phyloP scores from a whole-genome alignment of 306 rosid species.

The Trifolium subterraneum region DNA sequence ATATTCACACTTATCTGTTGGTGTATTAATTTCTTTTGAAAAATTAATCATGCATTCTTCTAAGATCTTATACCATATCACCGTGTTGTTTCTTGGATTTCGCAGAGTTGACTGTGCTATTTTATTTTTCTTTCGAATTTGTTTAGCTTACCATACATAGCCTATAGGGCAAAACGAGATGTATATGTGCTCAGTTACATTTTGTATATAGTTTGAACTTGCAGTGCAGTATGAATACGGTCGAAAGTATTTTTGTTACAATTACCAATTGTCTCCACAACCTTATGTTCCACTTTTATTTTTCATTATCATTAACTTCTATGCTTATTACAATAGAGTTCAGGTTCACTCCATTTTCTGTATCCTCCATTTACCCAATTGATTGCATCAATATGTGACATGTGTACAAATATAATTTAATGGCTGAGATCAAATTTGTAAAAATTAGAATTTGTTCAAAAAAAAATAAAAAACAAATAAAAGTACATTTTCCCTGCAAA shows the following conservation, averaged over 20 bases:
- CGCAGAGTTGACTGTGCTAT: slow-evolving; percentile 20
- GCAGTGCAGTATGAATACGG: slow-evolving; percentile 1
- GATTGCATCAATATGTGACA: too few species aligned
- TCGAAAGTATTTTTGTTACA: slow-evolving; percentile 21
- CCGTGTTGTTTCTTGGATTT: slow-evolving; percentile 16
- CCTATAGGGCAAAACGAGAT: neutral
- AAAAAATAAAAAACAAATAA: too few species aligned
- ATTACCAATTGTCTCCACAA: neutral
- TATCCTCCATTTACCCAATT: too few species aligned
- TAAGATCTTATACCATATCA: slow-evolving; percentile 9
- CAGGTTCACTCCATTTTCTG: too few species aligned
- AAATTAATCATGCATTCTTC: slow-evolving; percentile 27
- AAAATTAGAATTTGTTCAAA: too few species aligned
- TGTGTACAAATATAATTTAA: too few species aligned
- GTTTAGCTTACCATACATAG: slow-evolving; percentile 12
- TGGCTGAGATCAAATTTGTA: too few species aligned
- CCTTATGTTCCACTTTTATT: neutral
- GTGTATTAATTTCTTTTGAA: slow-evolving; percentile 16
- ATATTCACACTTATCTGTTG: slow-evolving; percentile 13
- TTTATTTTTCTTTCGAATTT: slow-evolving; percentile 16
- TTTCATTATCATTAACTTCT: neutral
- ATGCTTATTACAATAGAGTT: slow-evolving; percentile 1
- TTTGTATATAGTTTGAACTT: slow-evolving; percentile 21
- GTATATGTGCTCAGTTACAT: slow-evolving; percentile 8
- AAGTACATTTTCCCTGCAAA: too few species aligned